A percentile compares a stretch with the other conserved stretches of the same genome.
phyloP scores from a whole-genome alignment of 129 eudicot genomes.

The Escallonia herrerae region DNA sequence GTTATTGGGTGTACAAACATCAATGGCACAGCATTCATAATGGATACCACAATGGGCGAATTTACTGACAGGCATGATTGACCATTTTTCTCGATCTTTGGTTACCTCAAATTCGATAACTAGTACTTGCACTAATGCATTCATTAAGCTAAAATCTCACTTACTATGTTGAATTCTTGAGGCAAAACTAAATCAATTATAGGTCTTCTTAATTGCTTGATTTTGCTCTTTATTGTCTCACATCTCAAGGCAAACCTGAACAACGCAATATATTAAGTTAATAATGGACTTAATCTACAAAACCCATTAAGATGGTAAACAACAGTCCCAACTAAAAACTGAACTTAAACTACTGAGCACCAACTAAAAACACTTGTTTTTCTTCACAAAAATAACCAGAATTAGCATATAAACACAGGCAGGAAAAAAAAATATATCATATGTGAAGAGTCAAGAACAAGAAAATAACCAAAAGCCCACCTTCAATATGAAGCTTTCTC shows the following conservation, averaged over 20 bases:
- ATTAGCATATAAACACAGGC: slow-evolving; percentile 3
- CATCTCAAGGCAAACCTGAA: background rate
- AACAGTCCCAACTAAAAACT: slow-evolving; percentile 8
- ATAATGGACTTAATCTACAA: slow-evolving; percentile 3
- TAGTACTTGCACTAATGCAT: background rate
- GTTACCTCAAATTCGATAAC: too few species aligned
- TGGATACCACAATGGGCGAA: too few species aligned
- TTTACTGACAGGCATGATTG: too few species aligned
- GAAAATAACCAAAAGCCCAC: slow-evolving; percentile 20
- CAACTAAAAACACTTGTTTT: background rate
- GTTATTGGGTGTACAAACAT: too few species aligned
- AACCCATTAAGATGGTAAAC: slow-evolving; percentile 6
- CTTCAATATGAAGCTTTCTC: slow-evolving; percentile 42
- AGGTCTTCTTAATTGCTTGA: background rate
- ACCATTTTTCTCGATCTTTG: too few species aligned
- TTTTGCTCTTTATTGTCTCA: background rate
- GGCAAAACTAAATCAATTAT: background rate
- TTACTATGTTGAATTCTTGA: slow-evolving; percentile 7
- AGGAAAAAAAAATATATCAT: background rate
- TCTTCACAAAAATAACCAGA: slow-evolving; percentile 11
- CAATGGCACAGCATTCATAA: too few species aligned
- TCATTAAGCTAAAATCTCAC: slow-evolving; percentile 8
- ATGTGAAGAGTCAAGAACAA: background rate
- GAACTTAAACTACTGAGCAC: slow-evolving; percentile 1
- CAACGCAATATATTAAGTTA: background rate